These are phyloP conservation scores for Sporothrix luriei DNA, from an alignment of 2,329 filamentous ascomycete genomes.

Conservation along the genomic window DNA sequence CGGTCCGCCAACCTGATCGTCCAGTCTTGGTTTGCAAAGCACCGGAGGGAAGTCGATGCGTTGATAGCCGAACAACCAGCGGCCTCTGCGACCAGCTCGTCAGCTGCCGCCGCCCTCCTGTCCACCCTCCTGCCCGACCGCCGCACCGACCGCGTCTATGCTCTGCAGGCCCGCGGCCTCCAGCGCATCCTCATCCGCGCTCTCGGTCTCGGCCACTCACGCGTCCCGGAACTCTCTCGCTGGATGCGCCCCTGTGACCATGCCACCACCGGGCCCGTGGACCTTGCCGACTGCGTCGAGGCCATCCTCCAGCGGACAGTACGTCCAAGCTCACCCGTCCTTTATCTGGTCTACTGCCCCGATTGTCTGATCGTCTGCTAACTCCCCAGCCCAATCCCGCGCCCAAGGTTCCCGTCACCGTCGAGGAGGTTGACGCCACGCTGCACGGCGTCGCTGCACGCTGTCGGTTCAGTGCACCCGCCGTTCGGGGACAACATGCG, in stretches of 20 bases:
- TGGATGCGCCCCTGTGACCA: conserved; percentile 61
- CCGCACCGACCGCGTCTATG: conserved; percentile 76
- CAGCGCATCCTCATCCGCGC: conserved; percentile 68
- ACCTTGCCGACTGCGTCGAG: conserved; percentile 73
- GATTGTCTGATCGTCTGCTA: neutral
- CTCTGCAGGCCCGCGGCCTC: conserved; percentile 63
- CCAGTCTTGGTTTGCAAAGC: conserved; percentile 67
- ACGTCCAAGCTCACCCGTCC: neutral
- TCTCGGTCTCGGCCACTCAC: conserved; percentile 64
- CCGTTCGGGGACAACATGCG: conserved; percentile 50
- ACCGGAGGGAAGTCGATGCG: conserved; percentile 49
- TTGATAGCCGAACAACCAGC: neutral
- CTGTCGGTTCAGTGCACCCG: conserved; percentile 70
- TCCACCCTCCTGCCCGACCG: conserved; percentile 76
- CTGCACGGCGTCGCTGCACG: conserved; percentile 68
- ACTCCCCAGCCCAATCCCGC: conserved; percentile 46
- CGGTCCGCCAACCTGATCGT: conserved; percentile 45
- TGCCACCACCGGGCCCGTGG: conserved; percentile 64
- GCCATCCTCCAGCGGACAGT: conserved; percentile 60
- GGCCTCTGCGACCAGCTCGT: neutral
- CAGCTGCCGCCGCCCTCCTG: conserved; percentile 58
- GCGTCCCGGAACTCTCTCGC: conserved; percentile 62
- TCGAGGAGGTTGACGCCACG: conserved; percentile 71
- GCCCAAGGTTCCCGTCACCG: conserved; percentile 51
- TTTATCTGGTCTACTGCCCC: neutral